phyloP scores from a whole-genome alignment of 371 early-diverging fungal genomes.

The Rhizopus sp. region DNA sequence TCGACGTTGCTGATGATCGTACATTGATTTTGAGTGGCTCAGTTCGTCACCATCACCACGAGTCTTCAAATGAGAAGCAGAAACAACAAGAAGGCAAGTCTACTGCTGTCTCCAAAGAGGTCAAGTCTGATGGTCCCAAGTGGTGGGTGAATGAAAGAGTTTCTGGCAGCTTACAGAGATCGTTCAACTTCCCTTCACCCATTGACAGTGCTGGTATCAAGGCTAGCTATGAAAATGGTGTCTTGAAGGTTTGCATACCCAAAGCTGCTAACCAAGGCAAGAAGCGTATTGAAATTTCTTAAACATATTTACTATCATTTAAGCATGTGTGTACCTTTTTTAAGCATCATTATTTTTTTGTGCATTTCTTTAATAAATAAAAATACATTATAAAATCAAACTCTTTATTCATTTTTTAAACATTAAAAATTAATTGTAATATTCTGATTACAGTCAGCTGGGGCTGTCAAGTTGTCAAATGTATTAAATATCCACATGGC shows the following conservation, averaged over 20 bases:
- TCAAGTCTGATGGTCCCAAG: neutral
- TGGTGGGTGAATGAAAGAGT: conserved; percentile 38
- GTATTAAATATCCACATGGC: conserved; percentile 65
- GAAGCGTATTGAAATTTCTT: neutral
- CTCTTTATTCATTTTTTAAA: no score
- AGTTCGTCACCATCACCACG: conserved; percentile 5
- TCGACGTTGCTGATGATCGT: conserved; percentile 22
- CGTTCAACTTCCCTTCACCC: conserved; percentile 27
- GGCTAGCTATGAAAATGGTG: conserved; percentile 33
- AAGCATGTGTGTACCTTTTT: no score
- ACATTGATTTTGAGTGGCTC: conserved; percentile 27
- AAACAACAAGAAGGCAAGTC: no score
- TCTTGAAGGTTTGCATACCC: conserved; percentile 30
- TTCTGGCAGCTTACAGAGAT: conserved; percentile 24
- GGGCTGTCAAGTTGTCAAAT: conserved; percentile 49
- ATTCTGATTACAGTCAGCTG: conserved; percentile 31
- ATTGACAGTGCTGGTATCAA: conserved; percentile 30
- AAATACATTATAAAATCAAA: no score
- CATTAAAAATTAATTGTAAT: conserved; percentile 5
- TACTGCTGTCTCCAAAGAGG: neutral
- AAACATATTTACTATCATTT: no score
- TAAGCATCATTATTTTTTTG: no score
- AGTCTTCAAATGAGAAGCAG: neutral
- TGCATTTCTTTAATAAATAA: no score
- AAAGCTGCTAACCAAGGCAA: conserved; percentile 16